phyloP scores from a whole-genome alignment of 2,329 filamentous ascomycete genomes.

The Shiraia bambusicola region DNA sequence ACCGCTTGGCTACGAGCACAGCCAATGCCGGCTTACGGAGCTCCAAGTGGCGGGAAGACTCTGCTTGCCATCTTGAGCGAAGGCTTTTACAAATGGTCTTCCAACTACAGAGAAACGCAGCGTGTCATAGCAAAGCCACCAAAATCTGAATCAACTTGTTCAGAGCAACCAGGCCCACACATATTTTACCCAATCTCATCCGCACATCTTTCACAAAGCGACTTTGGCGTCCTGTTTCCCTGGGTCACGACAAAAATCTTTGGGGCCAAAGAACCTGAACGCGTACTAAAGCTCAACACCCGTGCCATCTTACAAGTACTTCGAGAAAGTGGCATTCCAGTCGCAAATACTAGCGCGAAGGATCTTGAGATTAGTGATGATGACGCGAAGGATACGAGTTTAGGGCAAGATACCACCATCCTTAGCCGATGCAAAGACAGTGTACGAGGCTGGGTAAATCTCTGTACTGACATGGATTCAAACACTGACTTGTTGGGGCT shows the following conservation, averaged over 20 bases:
- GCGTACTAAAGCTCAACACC: constrained; percentile 82
- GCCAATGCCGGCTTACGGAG: constrained; percentile 69
- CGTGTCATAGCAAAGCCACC: constrained; percentile 63
- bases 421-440: constrained; percentile 26
- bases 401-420: constrained; percentile 36
- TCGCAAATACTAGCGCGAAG: constrained; percentile 43
- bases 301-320: constrained; percentile 76
- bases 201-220: constrained; percentile 80
- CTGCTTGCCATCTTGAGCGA: constrained; percentile 73
- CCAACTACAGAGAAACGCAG: constrained; percentile 70
- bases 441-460: constrained; percentile 41
- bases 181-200: constrained; percentile 73
- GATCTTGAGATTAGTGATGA: constrained; percentile 44
- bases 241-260: constrained; percentile 57
- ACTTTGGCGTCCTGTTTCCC: constrained; percentile 81
- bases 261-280: constrained; percentile 66
- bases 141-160: constrained; percentile 42
- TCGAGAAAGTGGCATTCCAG: constrained; percentile 45
- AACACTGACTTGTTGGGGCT: constrained; percentile 1
- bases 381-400: constrained; percentile 4
- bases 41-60: constrained; percentile 54
- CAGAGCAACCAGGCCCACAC: constrained; percentile 55
- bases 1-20: constrained; percentile 67
- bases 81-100: constrained; percentile 75
- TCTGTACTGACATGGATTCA: constrained; percentile 15